Evolutionary conservation across 2,329 filamentous ascomycete genomes (phyloP).

Genomic region (Penicillium sp.): DNA sequence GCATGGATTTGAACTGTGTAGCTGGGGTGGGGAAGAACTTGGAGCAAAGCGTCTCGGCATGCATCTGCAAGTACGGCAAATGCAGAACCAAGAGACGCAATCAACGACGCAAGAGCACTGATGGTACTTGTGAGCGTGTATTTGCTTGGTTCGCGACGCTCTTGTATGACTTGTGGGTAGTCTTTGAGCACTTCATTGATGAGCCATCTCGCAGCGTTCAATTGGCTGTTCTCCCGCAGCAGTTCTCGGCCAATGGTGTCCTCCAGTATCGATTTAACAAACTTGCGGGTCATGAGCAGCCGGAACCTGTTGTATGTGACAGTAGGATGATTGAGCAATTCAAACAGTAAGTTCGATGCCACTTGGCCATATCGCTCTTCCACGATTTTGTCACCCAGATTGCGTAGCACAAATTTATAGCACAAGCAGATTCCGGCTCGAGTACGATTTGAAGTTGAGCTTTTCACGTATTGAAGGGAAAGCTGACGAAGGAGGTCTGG

Average conservation of each 20-base stretch:
- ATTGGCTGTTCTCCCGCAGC: conserved; percentile 81
- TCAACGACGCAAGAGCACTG: conserved; percentile 71
- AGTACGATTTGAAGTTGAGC: conserved; percentile 70
- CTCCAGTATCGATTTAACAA: conserved; percentile 76
- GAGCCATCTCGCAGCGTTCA: conserved; percentile 71
- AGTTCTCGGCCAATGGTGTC: conserved; percentile 75
- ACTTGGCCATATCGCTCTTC: conserved; percentile 78
- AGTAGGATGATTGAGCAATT: conserved; percentile 69
- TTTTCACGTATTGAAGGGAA: conserved; percentile 71
- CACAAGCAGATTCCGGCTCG: conserved; percentile 80
- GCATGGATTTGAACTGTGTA: conserved; percentile 93
- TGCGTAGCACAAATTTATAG: conserved; percentile 73
- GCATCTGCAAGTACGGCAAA: conserved; percentile 70
- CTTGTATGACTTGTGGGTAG: conserved; percentile 82
- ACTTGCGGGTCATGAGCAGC: conserved; percentile 74
- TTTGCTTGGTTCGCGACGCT: conserved; percentile 83
- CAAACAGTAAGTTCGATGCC: conserved; percentile 70
- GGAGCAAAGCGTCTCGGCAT: conserved; percentile 79
- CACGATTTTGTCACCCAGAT: conserved; percentile 73
- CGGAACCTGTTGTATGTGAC: conserved; percentile 83
- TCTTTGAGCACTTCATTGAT: conserved; percentile 89
- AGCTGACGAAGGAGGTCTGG: conserved; percentile 72
- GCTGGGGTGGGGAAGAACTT: conserved; percentile 88
- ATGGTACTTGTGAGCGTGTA: conserved; percentile 73
- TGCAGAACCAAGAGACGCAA: conserved; percentile 74